Evolutionary conservation across 2,329 filamentous ascomycete species (phyloP).

Genomic region (Lasiodiplodia citricola): DNA sequence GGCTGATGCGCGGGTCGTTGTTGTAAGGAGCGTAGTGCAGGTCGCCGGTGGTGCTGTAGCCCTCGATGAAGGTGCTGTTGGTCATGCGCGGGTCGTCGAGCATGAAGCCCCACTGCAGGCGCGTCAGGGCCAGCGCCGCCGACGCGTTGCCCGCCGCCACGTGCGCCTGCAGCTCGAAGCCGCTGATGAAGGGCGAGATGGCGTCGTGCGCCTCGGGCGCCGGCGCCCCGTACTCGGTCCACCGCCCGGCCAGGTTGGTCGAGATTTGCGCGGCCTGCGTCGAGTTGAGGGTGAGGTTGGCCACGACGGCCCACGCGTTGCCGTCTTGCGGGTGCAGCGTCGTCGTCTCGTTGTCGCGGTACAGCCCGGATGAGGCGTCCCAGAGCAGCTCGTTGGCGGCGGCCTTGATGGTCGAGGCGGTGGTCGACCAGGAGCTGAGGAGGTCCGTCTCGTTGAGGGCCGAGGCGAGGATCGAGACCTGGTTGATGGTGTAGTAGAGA

Average conservation of each 20-base stretch:
- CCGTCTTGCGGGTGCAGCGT: slow-evolving; percentile 57
- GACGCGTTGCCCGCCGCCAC: slow-evolving; percentile 54
- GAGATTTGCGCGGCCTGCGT: slow-evolving; percentile 53
- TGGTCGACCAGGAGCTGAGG: slow-evolving; percentile 40
- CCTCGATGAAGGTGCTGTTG: slow-evolving; percentile 64
- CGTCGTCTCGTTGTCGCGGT: slow-evolving; percentile 49
- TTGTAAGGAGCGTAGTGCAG: slow-evolving; percentile 50
- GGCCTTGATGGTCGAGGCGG: slow-evolving; percentile 31
- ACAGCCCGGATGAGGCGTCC: slow-evolving; percentile 38
- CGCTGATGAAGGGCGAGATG: slow-evolving; percentile 63
- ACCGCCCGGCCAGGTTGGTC: slow-evolving; percentile 55
- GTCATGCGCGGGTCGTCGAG: slow-evolving; percentile 63
- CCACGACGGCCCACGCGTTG: slow-evolving; percentile 45
- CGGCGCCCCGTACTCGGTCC: slow-evolving; percentile 61
- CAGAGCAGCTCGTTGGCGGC: slow-evolving; percentile 37
- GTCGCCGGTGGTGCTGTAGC: slow-evolving; percentile 62
- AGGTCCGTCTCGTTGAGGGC: slow-evolving; percentile 34
- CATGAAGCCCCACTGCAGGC: slow-evolving; percentile 66
- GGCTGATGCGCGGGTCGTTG: slow-evolving; percentile 45
- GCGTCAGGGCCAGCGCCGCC: slow-evolving; percentile 62
- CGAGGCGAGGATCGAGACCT: slow-evolving; percentile 28
- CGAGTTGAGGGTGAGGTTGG: slow-evolving; percentile 53
- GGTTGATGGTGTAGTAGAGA: slow-evolving; percentile 50
- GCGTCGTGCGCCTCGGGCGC: slow-evolving; percentile 63
- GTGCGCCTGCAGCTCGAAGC: slow-evolving; percentile 65